These are phyloP conservation scores for Chaetomium cochliodes DNA, from an alignment of 495 filamentous ascomycete genomes.

Conservation along the genomic window DNA sequence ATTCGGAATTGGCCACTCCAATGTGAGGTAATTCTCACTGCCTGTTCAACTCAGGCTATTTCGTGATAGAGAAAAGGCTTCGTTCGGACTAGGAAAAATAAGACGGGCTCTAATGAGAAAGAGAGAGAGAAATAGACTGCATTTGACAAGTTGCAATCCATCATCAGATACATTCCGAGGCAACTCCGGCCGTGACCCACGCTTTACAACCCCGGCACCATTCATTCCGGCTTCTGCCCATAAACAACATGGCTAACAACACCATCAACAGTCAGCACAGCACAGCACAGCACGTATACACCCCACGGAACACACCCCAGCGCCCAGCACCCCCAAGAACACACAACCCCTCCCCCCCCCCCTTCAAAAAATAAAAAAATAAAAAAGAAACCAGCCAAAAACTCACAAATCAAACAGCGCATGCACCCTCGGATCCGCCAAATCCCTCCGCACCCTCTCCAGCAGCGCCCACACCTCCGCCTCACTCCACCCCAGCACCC, in stretches of 20 bases:
- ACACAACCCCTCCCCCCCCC: no score
- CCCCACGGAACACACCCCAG: no score
- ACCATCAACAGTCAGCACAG: background rate
- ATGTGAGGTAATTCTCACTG: background rate
- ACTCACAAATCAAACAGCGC: slow-evolving; percentile 29
- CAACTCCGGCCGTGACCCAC: background rate
- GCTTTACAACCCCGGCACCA: background rate
- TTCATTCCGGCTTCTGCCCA: slow-evolving; percentile 18
- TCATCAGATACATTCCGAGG: background rate
- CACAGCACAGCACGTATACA: no score
- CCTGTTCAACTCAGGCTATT: slow-evolving; percentile 13
- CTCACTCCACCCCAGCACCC: slow-evolving; percentile 51
- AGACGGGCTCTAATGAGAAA: background rate
- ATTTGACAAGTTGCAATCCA: background rate
- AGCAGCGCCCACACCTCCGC: slow-evolving; percentile 56
- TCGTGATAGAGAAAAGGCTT: background rate
- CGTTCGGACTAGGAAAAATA: background rate
- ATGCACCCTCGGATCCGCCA: slow-evolving; percentile 53
- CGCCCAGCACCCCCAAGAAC: no score
- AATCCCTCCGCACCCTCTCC: slow-evolving; percentile 52
- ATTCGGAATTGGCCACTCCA: background rate
- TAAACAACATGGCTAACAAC: slow-evolving; percentile 22
- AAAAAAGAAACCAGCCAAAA: background rate
- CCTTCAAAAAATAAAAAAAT: background rate
- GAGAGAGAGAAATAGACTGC: slow-evolving; percentile 8